Conservation (phyloP, 2,329 filamentous ascomycete genomes). For the Alternaria atra region DNA sequence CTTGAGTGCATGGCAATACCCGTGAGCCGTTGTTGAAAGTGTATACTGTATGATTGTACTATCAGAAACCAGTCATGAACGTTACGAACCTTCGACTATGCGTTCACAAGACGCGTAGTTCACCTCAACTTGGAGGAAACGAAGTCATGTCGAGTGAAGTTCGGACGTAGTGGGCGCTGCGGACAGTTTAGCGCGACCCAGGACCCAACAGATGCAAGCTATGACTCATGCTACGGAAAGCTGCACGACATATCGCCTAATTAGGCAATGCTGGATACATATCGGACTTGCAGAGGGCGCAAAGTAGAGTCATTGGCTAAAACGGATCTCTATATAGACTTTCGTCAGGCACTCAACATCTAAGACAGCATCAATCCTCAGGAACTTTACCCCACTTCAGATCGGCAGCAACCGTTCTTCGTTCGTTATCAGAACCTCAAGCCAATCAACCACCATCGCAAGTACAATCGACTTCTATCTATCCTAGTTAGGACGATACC, state of each 20-base stretch:
- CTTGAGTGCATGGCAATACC: conserved; percentile 10
- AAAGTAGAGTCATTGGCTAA: conserved; percentile 21
- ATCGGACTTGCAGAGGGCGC: conserved; percentile 29
- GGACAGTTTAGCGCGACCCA: conserved; percentile 17
- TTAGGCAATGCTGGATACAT: conserved; percentile 22
- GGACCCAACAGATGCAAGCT: conserved; percentile 24
- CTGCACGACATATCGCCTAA: conserved; percentile 42
- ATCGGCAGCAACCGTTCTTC: background rate
- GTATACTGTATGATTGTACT: background rate
- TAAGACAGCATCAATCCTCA: conserved; percentile 14
- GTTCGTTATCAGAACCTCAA: background rate
- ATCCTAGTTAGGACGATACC: background rate
- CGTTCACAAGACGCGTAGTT: background rate
- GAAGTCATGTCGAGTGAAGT: background rate
- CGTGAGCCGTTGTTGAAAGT: background rate
- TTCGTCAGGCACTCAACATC: conserved; percentile 22
- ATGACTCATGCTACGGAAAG: conserved; percentile 42
- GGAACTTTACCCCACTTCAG: conserved; percentile 8
- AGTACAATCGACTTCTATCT: background rate
- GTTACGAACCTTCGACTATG: background rate
- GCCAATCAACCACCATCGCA: background rate
- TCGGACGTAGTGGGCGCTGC: conserved; percentile 13
- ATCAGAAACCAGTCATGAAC: background rate
- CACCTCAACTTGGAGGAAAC: background rate
- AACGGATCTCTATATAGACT: conserved; percentile 26